Evolutionary conservation across 768 basidiomycete species (phyloP).

Genomic region (Auriscalpium vulgare): DNA sequence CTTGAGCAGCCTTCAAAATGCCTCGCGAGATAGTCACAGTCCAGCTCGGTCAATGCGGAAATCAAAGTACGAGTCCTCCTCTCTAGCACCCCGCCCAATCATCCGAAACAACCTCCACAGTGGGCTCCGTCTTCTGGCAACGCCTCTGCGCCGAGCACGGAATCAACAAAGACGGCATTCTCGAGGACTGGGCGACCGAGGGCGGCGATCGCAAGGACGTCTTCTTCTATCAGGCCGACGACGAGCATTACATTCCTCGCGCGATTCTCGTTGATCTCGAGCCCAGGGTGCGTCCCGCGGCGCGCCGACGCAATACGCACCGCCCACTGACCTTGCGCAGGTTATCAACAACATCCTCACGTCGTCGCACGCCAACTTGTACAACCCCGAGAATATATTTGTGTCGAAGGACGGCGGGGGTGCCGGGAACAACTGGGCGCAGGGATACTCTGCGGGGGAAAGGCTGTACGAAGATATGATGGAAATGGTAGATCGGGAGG

Average conservation of each 20-base stretch:
- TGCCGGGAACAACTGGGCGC: conserved; percentile 98
- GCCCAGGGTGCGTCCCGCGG: conserved; percentile 62
- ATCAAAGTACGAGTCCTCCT: conserved; percentile 54
- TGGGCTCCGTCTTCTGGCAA: conserved; percentile 98
- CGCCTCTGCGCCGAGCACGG: conserved; percentile 97
- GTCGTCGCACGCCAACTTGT: conserved; percentile 82
- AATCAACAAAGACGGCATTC: conserved; percentile 89
- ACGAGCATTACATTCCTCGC: conserved; percentile 97
- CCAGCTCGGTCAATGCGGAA: conserved; percentile 88
- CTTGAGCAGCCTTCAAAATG: conserved; percentile 30
- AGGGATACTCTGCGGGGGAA: conserved; percentile 88
- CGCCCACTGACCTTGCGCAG: conserved; percentile 31
- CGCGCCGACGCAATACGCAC: not conserved
- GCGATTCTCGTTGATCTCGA: conserved; percentile 96
- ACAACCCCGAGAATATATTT: conserved; percentile 98
- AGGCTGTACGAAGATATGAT: conserved; percentile 91
- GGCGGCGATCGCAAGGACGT: conserved; percentile 97
- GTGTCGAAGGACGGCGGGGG: conserved; percentile 97
- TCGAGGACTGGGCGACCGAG: conserved; percentile 95
- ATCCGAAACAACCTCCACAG: conserved; percentile 32
- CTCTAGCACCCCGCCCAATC: conserved; percentile 9
- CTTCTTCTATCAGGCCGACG: conserved; percentile 99
- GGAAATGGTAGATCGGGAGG: conserved; percentile 98
- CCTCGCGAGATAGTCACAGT: conserved; percentile 80
- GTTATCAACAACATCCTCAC: conserved; percentile 93